Evolutionary conservation across 768 basidiomycete species (phyloP).

Genomic region (Termitomyces heimii): DNA sequence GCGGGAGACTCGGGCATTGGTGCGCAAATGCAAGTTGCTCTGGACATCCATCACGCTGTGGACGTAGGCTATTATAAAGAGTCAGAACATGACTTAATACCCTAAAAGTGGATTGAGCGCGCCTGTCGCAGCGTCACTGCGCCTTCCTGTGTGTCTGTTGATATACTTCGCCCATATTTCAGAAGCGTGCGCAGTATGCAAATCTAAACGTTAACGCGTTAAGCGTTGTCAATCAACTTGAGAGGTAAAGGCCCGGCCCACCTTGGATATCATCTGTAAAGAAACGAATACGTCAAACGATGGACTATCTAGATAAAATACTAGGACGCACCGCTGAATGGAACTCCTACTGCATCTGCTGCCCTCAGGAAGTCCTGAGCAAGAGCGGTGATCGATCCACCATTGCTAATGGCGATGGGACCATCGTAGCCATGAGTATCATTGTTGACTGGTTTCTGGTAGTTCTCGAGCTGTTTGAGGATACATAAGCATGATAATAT

Average conservation of each 20-base stretch:
- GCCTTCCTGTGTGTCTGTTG: constrained; percentile 66
- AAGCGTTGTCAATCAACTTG: not conserved
- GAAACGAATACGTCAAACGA: not conserved
- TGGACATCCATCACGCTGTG: constrained; percentile 70
- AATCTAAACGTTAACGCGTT: constrained; percentile 28
- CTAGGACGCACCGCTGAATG: constrained; percentile 50
- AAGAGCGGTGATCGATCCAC: constrained; percentile 55
- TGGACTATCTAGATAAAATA: not conserved
- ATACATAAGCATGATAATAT: not conserved
- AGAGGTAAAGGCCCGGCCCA: constrained; percentile 7
- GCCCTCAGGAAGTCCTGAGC: constrained; percentile 70
- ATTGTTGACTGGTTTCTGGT: constrained; percentile 68
- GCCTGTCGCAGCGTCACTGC: constrained; percentile 69
- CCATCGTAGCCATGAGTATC: constrained; percentile 66
- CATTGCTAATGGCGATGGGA: constrained; percentile 70
- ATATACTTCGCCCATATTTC: constrained; percentile 79
- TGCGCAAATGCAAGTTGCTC: constrained; percentile 59
- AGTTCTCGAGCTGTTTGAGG: constrained; percentile 55
- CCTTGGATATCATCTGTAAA: constrained; percentile 58
- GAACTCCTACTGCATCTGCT: constrained; percentile 52
- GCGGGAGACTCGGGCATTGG: constrained; percentile 59
- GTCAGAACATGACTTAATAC: not conserved
- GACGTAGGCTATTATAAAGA: constrained; percentile 42
- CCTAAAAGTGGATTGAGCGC: constrained; percentile 2
- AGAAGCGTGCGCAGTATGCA: constrained; percentile 52